These are phyloP conservation scores for Termitomyces sp. DNA, from an alignment of 768 basidiomycete species.

Conservation along the genomic window DNA sequence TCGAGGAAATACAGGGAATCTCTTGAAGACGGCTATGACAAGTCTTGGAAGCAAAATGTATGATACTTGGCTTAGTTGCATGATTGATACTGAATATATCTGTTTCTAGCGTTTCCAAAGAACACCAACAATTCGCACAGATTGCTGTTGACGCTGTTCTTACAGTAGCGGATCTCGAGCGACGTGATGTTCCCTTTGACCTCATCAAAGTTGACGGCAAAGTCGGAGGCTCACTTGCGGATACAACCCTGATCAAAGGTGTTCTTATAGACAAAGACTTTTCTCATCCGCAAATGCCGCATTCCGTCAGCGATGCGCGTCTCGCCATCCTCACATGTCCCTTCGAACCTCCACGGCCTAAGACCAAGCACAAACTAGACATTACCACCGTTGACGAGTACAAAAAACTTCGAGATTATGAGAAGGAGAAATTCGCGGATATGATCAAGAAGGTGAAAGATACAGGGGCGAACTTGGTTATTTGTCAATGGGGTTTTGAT, in stretches of 20 bases:
- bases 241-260: constrained; percentile 92
- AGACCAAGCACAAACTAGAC: constrained; percentile 98
- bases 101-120: constrained; percentile 84
- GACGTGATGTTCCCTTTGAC: constrained; percentile 94
- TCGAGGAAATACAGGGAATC: constrained; percentile 73
- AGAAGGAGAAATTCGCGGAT: constrained; percentile 92
- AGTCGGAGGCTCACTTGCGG: constrained; percentile 94
- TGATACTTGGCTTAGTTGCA: constrained; percentile 18
- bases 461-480: constrained; percentile 95
- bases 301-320: constrained; percentile 78
- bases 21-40: constrained; percentile 94
- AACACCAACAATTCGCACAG: constrained; percentile 90
- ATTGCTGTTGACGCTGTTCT: constrained; percentile 98
- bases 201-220: constrained; percentile 99
- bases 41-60: constrained; percentile 98
- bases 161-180: constrained; percentile 90
- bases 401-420: constrained; percentile 90
- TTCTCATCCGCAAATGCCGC: constrained; percentile 99
- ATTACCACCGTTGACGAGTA: constrained; percentile 96
- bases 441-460: constrained; percentile 98
- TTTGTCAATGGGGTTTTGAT: constrained; percentile 99
- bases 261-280: constrained; percentile 99
- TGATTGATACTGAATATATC: background rate
- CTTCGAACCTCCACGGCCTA: constrained; percentile 97
- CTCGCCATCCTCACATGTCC: constrained; percentile 98